phyloP scores from a whole-genome alignment of 1,139 yeast genomes.

The Yarrowia galli region DNA sequence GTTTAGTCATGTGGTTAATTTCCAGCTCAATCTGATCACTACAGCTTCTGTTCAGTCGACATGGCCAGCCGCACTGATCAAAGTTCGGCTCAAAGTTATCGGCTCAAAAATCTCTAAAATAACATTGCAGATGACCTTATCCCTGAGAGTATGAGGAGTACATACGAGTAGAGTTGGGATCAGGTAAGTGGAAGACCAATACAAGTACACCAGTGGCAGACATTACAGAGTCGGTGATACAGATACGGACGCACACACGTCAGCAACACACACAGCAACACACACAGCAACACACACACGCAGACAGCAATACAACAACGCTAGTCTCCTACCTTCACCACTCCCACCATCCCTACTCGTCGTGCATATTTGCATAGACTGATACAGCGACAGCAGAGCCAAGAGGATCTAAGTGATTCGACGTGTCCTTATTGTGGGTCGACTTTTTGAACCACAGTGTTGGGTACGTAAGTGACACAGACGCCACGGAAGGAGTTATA shows the following conservation, averaged over 20 bases:
- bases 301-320: too few species aligned
- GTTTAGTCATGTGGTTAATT: not conserved
- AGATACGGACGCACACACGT: too few species aligned
- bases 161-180: not conserved
- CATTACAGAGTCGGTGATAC: too few species aligned
- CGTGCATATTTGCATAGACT: conserved; percentile 5
- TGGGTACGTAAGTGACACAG: not conserved
- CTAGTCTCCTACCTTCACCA: too few species aligned
- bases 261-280: too few species aligned
- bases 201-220: not conserved
- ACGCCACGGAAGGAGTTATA: too few species aligned
- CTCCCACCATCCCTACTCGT: too few species aligned
- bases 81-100: conserved; percentile 15
- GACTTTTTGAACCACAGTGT: too few species aligned
- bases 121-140: conserved; percentile 23
- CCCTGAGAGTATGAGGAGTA: conserved; percentile 1
- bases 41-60: not conserved
- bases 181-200: too few species aligned
- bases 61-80: conserved; percentile 9
- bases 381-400: not conserved
- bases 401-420: not conserved
- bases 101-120: conserved; percentile 18
- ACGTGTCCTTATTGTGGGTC: not conserved
- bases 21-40: too few species aligned
- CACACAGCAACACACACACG: too few species aligned